Evolutionary conservation across 2,329 filamentous ascomycete species (phyloP).

Genomic region (Aspergillus felis): DNA sequence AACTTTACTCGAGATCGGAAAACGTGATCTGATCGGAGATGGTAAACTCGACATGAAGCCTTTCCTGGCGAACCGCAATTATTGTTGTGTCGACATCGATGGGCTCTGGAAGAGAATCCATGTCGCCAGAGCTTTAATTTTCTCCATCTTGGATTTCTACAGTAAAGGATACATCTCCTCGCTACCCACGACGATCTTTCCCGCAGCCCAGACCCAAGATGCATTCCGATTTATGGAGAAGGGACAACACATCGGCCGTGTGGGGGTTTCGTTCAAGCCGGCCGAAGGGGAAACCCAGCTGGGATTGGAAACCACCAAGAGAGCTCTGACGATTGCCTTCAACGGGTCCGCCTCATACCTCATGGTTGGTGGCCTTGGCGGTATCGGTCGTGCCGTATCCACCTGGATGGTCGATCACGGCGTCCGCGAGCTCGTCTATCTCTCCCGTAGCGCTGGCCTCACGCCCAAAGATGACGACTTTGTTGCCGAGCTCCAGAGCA

Average conservation of each 20-base stretch:
- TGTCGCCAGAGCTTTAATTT: background rate
- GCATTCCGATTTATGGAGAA: too few species aligned
- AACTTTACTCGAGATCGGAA: constrained; percentile 20
- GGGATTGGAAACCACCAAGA: background rate
- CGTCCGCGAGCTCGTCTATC: constrained; percentile 6
- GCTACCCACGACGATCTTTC: too few species aligned
- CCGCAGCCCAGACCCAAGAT: too few species aligned
- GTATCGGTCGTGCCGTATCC: constrained; percentile 10
- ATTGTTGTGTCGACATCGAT: constrained; percentile 9
- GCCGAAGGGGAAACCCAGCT: constrained; percentile 3
- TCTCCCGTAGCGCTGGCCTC: constrained; percentile 4
- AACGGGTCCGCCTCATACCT: constrained; percentile 8
- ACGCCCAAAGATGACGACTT: constrained; percentile 2
- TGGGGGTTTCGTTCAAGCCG: too few species aligned
- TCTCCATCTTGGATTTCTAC: background rate
- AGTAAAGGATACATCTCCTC: too few species aligned
- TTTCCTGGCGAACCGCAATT: constrained; percentile 14
- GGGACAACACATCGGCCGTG: too few species aligned
- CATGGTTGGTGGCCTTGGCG: constrained; percentile 12
- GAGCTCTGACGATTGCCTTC: background rate
- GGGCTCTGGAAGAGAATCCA: background rate
- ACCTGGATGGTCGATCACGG: constrained; percentile 12
- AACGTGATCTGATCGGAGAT: background rate
- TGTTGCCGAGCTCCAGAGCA: constrained; percentile 1
- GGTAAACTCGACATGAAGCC: constrained; percentile 12